A percentile compares a stretch with the other conserved stretches of the same genome.
Conservation (phyloP, 2,329 filamentous ascomycete genomes). For the Neopestalotiopsis sp. region DNA sequence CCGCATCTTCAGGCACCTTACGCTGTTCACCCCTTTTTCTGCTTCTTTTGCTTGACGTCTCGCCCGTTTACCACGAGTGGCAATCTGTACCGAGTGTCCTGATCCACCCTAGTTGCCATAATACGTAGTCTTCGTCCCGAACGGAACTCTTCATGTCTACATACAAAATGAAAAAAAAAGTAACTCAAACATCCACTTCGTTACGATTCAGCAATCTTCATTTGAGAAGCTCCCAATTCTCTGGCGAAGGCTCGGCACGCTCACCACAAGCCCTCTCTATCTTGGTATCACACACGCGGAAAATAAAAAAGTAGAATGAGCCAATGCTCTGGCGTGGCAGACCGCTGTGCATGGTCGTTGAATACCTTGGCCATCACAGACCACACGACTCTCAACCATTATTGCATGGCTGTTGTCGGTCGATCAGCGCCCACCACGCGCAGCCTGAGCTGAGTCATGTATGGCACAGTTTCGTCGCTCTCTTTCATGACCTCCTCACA, state of each 20-base stretch:
- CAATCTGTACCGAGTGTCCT: neutral
- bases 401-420: constrained; percentile 28
- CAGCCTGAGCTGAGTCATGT: constrained; percentile 35
- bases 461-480: constrained; percentile 62
- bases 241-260: neutral
- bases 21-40: neutral
- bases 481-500: constrained; percentile 81
- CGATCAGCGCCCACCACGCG: constrained; percentile 23
- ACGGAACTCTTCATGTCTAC: constrained; percentile 14
- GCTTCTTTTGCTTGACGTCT: neutral
- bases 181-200: neutral
- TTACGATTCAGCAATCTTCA: neutral
- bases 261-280: constrained; percentile 16
- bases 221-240: neutral
- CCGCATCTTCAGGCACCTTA: neutral
- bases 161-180: constrained; percentile 18
- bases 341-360: constrained; percentile 23
- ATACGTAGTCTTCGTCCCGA: constrained; percentile 2
- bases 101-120: neutral
- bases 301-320: constrained; percentile 23
- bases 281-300: constrained; percentile 25
- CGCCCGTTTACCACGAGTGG: neutral
- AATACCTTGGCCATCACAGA: constrained; percentile 38
- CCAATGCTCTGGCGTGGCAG: constrained; percentile 19
- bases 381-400: constrained; percentile 42